phyloP scores from a whole-genome alignment of 2,329 filamentous ascomycete genomes.

The Claviceps africana region DNA sequence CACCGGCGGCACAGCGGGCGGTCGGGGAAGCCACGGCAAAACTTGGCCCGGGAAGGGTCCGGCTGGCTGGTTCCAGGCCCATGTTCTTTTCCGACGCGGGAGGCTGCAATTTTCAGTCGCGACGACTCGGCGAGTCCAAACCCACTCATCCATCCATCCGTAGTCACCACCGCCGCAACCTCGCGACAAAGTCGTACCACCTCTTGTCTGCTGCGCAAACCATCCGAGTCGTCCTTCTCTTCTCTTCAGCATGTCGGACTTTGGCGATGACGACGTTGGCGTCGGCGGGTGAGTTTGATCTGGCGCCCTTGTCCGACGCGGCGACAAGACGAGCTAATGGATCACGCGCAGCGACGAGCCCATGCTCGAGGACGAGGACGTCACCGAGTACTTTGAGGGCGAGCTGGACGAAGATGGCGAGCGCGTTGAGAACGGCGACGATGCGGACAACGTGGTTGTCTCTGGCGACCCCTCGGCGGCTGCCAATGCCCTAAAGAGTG shows the following conservation, averaged over 20 bases:
- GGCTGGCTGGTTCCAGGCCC: no score
- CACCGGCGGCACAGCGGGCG: not conserved
- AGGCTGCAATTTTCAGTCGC: slow-evolving; percentile 16
- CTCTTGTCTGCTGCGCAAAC: not conserved
- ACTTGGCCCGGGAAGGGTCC: slow-evolving; percentile 4
- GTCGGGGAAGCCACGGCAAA: slow-evolving; percentile 20
- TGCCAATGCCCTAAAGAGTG: slow-evolving; percentile 38
- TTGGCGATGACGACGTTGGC: slow-evolving; percentile 51
- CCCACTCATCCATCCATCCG: no score
- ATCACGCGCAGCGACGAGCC: slow-evolving; percentile 46
- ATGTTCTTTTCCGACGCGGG: slow-evolving; percentile 11
- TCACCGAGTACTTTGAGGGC: slow-evolving; percentile 39
- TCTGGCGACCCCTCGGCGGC: slow-evolving; percentile 48
- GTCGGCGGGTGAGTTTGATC: slow-evolving; percentile 38
- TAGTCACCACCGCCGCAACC: not conserved
- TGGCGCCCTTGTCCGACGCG: not conserved
- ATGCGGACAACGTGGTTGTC: slow-evolving; percentile 45
- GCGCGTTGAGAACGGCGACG: slow-evolving; percentile 36
- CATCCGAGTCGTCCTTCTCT: not conserved
- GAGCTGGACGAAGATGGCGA: slow-evolving; percentile 42
- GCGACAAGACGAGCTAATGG: not conserved
- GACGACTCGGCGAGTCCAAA: no score
- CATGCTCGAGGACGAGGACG: slow-evolving; percentile 57
- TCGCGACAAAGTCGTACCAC: not conserved
- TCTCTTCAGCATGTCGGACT: slow-evolving; percentile 50